These are phyloP conservation scores for Podospora australis DNA, from an alignment of 495 filamentous ascomycete species.

Conservation along the genomic window DNA sequence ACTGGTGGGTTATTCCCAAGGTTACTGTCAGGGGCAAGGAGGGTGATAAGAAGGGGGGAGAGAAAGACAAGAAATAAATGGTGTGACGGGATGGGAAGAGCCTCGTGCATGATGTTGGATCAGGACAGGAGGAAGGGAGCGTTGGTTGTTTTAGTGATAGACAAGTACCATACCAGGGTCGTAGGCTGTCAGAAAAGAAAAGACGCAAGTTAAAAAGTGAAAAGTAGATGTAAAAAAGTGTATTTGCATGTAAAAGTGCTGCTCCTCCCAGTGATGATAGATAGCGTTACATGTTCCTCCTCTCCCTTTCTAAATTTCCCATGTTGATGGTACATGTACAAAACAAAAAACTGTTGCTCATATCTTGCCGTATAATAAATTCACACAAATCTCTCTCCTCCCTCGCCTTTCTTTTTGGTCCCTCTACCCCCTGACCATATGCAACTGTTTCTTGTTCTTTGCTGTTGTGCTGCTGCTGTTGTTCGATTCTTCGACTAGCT, in stretches of 20 bases:
- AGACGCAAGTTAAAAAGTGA: too few species aligned
- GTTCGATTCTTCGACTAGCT: too few species aligned
- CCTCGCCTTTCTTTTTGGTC: too few species aligned
- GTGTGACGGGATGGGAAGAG: background rate
- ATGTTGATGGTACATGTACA: background rate
- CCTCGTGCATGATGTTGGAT: too few species aligned
- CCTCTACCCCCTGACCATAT: too few species aligned
- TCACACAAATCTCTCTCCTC: slow-evolving; percentile 1
- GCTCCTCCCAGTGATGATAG: background rate
- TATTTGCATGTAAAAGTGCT: background rate
- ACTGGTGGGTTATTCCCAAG: slow-evolving; percentile 75
- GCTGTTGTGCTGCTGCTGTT: too few species aligned
- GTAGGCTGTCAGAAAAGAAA: too few species aligned
- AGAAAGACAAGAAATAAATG: background rate
- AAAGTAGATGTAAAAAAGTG: background rate
- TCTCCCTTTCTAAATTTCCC: background rate
- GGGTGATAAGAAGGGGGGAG: background rate
- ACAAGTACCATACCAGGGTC: too few species aligned
- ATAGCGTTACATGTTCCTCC: background rate
- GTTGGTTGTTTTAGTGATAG: too few species aligned
- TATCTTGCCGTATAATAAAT: too few species aligned
- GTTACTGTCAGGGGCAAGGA: slow-evolving; percentile 57
- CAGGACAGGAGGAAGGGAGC: too few species aligned
- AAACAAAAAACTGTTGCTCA: background rate
- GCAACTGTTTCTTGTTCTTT: too few species aligned